A percentile compares a stretch with the other conserved stretches of the same genome.
These are phyloP conservation scores for Serendipita indica DNA, from an alignment of 768 basidiomycete species.

Conservation along the genomic window DNA sequence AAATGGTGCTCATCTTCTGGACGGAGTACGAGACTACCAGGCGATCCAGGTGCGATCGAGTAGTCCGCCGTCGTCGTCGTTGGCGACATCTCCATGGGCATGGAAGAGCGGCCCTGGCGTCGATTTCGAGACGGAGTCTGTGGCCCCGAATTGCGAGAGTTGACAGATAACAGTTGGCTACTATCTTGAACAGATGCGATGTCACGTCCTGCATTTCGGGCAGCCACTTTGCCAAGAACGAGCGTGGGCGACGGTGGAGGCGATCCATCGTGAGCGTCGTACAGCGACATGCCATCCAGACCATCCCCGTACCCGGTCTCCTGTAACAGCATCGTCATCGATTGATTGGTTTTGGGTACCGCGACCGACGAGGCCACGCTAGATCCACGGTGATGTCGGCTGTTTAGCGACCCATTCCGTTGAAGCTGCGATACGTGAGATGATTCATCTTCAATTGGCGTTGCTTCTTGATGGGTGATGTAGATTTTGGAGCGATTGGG, in stretches of 20 bases:
- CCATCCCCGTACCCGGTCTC: background rate
- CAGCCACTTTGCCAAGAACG: background rate
- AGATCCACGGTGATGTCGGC: background rate
- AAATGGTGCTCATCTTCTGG: slow-evolving; percentile 8
- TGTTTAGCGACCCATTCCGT: background rate
- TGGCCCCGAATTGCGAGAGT: background rate
- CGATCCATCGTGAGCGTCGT: background rate
- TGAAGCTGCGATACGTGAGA: too few relatives aligned
- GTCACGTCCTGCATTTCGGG: background rate
- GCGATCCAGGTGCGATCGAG: background rate
- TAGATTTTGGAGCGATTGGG: background rate
- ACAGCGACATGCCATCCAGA: background rate
- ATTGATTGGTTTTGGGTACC: background rate
- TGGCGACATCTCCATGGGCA: slow-evolving; percentile 1
- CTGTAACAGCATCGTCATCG: slow-evolving; percentile 4
- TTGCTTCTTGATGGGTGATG: background rate
- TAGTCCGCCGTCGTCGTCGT: slow-evolving; percentile 8
- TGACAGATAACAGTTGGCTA: background rate
- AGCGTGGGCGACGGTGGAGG: background rate
- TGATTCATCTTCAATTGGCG: background rate
- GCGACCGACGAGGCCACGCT: background rate
- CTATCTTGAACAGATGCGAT: background rate
- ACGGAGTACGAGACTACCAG: background rate
- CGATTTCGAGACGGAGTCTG: slow-evolving; percentile 2
- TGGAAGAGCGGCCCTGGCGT: background rate